Base-by-base conservation (phyloP, 768 basidiomycete species). In the Russula sp. region DNA sequence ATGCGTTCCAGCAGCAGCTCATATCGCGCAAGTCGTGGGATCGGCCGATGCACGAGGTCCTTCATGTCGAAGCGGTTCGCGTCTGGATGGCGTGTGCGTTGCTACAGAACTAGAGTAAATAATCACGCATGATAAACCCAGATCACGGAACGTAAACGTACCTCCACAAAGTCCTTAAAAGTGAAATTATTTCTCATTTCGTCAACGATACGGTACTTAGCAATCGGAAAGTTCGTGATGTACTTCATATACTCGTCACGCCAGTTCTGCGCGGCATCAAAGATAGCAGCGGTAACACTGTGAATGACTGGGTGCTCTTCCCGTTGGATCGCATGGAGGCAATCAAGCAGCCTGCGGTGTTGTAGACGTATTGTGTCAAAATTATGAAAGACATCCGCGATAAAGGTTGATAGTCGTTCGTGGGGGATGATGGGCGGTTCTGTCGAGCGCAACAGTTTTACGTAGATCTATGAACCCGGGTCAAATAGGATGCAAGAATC, bases 231-330 rank as follows among this genome's bases (percentile, higher is more conserved):
- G 76, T 94, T 88, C n/a, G 90, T 84, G 65, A 93, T 85, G 70
- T 97, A 98, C 66, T 93, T 90, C 80, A 94, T 85, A 75, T 99
- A 99, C 16, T 89, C 88, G 55, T 92, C 89, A 7, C 91, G 84
- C 81, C 96, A 98, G 69, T 95, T 92, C 65, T 97, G 80, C 1
- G 94, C 92, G 3, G 92, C 92, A 72, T 94, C 88, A 57, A 93
- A 85, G 64, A 97, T 80, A 0, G 92, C 80, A 32, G 92, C 93
- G 2, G 92, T 94, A 63, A 98, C 80, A 61, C 83, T 88, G 55
- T 80, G 81, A 62, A 99, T 87, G 50, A 80, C 72, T 0, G 94
- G 92, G 69, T 92, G 88, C 71, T 96, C 85, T 63, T 97, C 93
- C 36, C 88, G 83, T 74, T 98, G 94, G 49, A 94, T 86, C 50